These are phyloP conservation scores for Dovyalis caffra DNA, from an alignment of 345 rosid species.

Conservation along the genomic window DNA sequence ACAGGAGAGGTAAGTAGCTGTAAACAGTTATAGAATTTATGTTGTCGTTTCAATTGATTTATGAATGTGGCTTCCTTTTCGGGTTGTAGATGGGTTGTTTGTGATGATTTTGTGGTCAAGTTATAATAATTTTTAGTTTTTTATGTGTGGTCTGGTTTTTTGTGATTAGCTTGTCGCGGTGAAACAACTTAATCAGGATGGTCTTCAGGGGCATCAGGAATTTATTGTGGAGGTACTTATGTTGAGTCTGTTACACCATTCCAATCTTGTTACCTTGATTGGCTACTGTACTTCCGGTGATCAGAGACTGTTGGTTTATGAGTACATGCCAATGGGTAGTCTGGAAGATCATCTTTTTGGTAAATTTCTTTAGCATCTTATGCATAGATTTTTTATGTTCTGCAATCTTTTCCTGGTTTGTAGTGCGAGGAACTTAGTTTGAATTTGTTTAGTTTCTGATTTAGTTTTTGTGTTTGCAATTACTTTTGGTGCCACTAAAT, in stretches of 20 bases:
- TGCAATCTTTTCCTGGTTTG: not conserved
- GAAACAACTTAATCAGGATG: constrained; percentile 84
- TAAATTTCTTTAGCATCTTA: constrained; percentile 26
- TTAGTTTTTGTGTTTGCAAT: not conserved
- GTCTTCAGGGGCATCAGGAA: constrained; percentile 86
- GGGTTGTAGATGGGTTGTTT: not conserved
- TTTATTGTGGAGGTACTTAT: constrained; percentile 96
- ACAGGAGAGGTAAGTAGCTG: constrained; percentile 61
- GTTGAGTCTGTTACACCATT: constrained; percentile 89
- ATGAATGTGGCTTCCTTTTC: not conserved
- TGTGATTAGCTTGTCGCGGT: constrained; percentile 79
- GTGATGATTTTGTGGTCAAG: not conserved
- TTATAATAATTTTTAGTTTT: not conserved
- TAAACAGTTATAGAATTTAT: not conserved
- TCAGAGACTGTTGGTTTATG: constrained; percentile 92
- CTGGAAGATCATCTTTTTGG: constrained; percentile 95
- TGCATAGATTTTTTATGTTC: not conserved
- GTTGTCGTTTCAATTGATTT: not conserved
- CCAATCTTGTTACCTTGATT: constrained; percentile 77
- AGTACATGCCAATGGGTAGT: constrained; percentile 94
- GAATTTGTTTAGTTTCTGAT: constrained; percentile 1
- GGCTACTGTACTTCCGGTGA: constrained; percentile 97
- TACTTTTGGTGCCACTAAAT: not conserved
- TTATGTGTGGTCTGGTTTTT: not conserved
- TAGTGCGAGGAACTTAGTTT: not conserved